Evolutionary conservation across 495 filamentous ascomycete genomes (phyloP).

Genomic region (Hypoxylon rickii): DNA sequence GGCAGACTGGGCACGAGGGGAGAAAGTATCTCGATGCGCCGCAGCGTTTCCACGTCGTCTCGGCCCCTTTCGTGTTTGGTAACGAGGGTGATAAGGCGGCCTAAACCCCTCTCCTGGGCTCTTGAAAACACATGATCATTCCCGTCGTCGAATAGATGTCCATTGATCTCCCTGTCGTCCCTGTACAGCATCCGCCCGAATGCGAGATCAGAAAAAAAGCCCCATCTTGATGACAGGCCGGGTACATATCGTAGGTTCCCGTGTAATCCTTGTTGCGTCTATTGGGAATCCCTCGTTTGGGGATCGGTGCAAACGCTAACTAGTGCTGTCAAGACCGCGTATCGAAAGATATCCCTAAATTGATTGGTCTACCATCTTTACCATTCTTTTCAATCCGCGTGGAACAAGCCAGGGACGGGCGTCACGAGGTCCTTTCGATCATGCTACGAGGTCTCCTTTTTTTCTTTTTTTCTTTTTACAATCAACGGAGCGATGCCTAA

Average conservation of each 20-base stretch:
- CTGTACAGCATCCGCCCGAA: conserved; percentile 28
- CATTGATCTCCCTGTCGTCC: conserved; percentile 30
- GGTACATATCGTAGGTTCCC: conserved; percentile 32
- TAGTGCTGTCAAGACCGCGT: conserved; percentile 28
- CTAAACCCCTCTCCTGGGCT: conserved; percentile 25
- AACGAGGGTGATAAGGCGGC: conserved; percentile 19
- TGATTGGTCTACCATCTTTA: conserved; percentile 32
- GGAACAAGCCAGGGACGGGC: conserved; percentile 33
- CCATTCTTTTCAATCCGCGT: conserved; percentile 29
- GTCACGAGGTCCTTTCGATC: conserved; percentile 36
- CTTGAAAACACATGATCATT: conserved; percentile 31
- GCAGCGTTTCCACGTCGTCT: conserved; percentile 21
- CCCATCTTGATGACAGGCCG: conserved; percentile 27
- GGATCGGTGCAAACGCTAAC: conserved; percentile 28
- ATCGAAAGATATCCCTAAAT: conserved; percentile 15
- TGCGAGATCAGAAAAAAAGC: conserved; percentile 29
- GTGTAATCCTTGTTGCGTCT: conserved; percentile 30
- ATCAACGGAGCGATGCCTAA: conserved; percentile 18
- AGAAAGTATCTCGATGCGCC: conserved; percentile 17
- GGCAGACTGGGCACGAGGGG: too few species aligned
- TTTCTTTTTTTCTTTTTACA: conserved; percentile 2
- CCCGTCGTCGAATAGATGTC: conserved; percentile 21
- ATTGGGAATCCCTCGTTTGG: conserved; percentile 31
- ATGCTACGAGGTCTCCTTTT: conserved; percentile 20
- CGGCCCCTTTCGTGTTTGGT: conserved; percentile 17